Conservation (phyloP, 2,329 filamentous ascomycete species). For the Verticillium longisporum region DNA sequence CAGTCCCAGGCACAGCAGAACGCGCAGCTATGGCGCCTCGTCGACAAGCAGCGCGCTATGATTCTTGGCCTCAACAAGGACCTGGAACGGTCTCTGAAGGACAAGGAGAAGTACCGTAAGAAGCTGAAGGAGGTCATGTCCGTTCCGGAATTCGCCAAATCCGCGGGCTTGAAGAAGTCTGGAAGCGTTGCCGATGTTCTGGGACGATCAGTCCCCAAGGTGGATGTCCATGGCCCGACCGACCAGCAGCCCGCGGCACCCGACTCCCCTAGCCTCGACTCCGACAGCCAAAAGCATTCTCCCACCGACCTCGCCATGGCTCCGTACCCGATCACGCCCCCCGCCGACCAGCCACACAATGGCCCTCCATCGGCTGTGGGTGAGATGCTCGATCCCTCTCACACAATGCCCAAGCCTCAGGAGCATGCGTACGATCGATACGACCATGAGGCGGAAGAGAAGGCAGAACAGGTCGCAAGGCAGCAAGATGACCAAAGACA, state of each 20-base stretch:
- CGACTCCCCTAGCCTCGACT: conserved; percentile 42
- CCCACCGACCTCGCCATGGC: conserved; percentile 54
- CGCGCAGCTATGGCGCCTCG: conserved; percentile 84
- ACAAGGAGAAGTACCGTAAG: conserved; percentile 89
- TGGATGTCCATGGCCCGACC: conserved; percentile 20
- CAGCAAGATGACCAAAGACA: conserved; percentile 36
- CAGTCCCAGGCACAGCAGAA: conserved; percentile 85
- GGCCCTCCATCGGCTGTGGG: conserved; percentile 35
- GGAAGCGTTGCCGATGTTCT: conserved; percentile 8
- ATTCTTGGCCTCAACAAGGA: conserved; percentile 93
- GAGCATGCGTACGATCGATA: conserved; percentile 53
- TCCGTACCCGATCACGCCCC: conserved; percentile 59
- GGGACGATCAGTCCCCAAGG: conserved; percentile 14
- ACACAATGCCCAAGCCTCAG: conserved; percentile 53
- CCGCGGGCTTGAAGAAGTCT: conserved; percentile 13
- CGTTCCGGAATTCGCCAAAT: conserved; percentile 23
- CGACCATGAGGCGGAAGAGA: conserved; percentile 48
- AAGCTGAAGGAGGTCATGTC: conserved; percentile 73
- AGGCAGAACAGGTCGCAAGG: conserved; percentile 34
- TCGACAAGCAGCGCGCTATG: conserved; percentile 94
- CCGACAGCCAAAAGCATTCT: conserved; percentile 45
- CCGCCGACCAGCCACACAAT: conserved; percentile 39
- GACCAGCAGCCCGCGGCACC: conserved; percentile 28
- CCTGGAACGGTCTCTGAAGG: conserved; percentile 80
- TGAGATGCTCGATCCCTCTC: conserved; percentile 48